Evolutionary conservation across 2,329 filamentous ascomycete species (phyloP), one percentile per base, ranked within the genome.

Genomic region (Hymenotorrendiella dingleyae): DNA sequence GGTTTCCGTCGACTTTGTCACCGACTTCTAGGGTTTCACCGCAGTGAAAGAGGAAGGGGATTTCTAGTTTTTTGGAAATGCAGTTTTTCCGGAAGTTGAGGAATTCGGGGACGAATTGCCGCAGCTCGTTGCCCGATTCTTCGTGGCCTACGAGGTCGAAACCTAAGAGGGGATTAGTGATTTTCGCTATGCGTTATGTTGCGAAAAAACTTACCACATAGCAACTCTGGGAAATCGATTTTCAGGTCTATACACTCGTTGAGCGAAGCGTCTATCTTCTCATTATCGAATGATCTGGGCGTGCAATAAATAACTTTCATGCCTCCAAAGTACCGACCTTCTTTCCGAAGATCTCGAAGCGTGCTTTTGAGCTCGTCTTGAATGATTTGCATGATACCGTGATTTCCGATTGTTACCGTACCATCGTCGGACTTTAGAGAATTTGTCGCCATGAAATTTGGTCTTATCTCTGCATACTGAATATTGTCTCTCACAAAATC

Each of bases 41-140:
- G 50, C 84, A 86, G 63, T 89, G 84, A 55, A 88, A 85, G 28
- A 88, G 67, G 55, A 87, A 86, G 0, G 84, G 84, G 3, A 88
- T 83, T 0, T 78, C 69, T 4, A 83, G 46, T 0, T 57, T 54
- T 1, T 67, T 58, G 1, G 51, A 44, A 5, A 63, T 55, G 62
- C 82, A 86, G 1, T 68, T 63, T 22, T 66, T 54, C 40, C 70
- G 64, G 55, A 85, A 84, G 1, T 67, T 65, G 3, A 80, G 62
- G 6, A 86, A 69, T 47, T 82, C 68, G 0, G 62, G 54, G 0
- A 75, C 62, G 43, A 78, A 80, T 40, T 73, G 69, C 33, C 67
- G 71, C 4, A 83, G 70, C 6, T 83, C 78, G 30, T 80, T 80
- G 17, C 73, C 72, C 45, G 72, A 66, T 57, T 86, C 82, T 62